These are phyloP conservation scores for Neurospora crassa DNA, from an alignment of 2,329 filamentous ascomycete species.

Conservation along the genomic window DNA sequence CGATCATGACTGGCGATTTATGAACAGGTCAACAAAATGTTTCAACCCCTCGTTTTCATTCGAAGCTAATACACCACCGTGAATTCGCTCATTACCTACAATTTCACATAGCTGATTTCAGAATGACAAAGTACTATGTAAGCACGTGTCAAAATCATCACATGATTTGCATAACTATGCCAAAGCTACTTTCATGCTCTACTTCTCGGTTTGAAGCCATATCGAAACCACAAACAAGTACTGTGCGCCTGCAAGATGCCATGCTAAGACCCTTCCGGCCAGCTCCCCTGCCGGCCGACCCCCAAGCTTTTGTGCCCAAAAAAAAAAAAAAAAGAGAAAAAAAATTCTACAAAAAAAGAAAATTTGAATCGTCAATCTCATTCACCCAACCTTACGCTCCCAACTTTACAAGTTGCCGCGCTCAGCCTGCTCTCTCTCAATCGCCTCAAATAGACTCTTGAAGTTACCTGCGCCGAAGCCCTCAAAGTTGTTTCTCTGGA, in stretches of 20 bases:
- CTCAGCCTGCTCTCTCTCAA: conserved; percentile 83
- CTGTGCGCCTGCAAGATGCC: not conserved
- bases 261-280: not conserved
- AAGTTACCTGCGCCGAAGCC: conserved; percentile 95
- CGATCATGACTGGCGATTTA: not conserved
- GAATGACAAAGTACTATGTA: not conserved
- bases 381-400: not conserved
- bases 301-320: not conserved
- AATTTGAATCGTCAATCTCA: not conserved
- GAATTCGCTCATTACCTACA: not conserved
- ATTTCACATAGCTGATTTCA: not conserved
- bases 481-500: conserved; percentile 81
- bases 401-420: conserved; percentile 63
- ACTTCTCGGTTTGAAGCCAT: not conserved
- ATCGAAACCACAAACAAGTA: not conserved
- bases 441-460: conserved; percentile 89
- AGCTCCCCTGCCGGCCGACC: not conserved
- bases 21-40: not conserved
- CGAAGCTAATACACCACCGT: not conserved
- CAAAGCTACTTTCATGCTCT: not conserved
- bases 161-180: not conserved
- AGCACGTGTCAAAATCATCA: not conserved
- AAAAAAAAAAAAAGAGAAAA: not conserved
- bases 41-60: not conserved
- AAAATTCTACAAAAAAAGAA: not conserved